phyloP scores from a whole-genome alignment of 1,139 yeast genomes.

The Blastobotrys niveus region DNA sequence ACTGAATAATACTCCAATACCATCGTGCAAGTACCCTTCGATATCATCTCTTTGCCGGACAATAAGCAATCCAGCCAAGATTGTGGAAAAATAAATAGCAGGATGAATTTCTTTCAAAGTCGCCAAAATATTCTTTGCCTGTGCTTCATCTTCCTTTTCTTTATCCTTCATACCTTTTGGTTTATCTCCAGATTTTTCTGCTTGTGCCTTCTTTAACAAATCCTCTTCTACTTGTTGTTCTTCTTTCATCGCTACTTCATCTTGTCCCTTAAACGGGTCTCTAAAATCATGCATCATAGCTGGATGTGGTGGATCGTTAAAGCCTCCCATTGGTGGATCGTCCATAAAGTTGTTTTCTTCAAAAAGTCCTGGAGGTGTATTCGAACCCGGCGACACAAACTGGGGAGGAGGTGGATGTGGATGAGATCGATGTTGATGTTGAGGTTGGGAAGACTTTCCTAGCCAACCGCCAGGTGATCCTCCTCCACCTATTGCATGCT shows the following conservation, averaged over 20 bases:
- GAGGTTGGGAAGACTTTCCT: too few relatives aligned
- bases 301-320: slow-evolving; percentile 9
- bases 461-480: too few relatives aligned
- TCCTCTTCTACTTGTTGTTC: slow-evolving; percentile 5
- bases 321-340: not conserved
- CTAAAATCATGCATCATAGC: slow-evolving; percentile 8
- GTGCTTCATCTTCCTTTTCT: not conserved
- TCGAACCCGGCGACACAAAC: not conserved
- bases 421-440: not conserved
- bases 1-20: slow-evolving; percentile 21
- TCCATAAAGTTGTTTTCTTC: not conserved
- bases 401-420: not conserved
- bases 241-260: slow-evolving; percentile 3
- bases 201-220: not conserved
- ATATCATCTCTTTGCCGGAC: slow-evolving; percentile 24
- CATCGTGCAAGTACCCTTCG: slow-evolving; percentile 22
- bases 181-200: not conserved
- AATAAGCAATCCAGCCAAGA: slow-evolving; percentile 22
- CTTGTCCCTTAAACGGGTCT: slow-evolving; percentile 6
- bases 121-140: slow-evolving; percentile 1
- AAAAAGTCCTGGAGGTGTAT: slow-evolving; percentile 1
- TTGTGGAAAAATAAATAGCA: slow-evolving; percentile 23
- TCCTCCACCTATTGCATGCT: slow-evolving; percentile 7
- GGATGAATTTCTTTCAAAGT: slow-evolving; percentile 19
- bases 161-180: too few relatives aligned